A percentile compares a stretch with the other conserved stretches of the same genome.
Conservation (phyloP, 1,284 basidiomycete genomes). For the Malassezia nana region DNA sequence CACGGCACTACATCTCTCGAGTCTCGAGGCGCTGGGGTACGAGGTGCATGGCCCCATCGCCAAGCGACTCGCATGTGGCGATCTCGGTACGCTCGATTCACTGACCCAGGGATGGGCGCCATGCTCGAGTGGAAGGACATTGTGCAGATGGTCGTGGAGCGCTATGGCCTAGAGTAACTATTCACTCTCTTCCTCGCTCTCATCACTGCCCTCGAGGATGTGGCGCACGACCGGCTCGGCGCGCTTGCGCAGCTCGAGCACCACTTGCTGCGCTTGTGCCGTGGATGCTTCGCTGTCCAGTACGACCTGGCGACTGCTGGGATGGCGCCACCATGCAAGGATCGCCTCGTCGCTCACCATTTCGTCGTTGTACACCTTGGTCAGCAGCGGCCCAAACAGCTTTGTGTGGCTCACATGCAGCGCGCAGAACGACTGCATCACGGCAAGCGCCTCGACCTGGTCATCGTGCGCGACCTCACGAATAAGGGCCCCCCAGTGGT, state of each 20-base stretch:
- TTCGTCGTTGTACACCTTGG: slow-evolving; percentile 50
- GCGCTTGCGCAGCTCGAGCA: slow-evolving; percentile 44
- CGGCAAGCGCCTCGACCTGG: slow-evolving; percentile 46
- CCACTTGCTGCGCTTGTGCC: slow-evolving; percentile 29
- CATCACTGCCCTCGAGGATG: slow-evolving; percentile 46
- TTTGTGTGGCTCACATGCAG: slow-evolving; percentile 18
- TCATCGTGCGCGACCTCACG: slow-evolving; percentile 46
- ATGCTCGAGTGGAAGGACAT: slow-evolving; percentile 42
- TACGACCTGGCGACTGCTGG: slow-evolving; percentile 14
- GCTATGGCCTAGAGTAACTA: slow-evolving; percentile 8
- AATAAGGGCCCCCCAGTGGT: slow-evolving; percentile 49
- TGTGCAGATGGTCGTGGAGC: slow-evolving; percentile 20
- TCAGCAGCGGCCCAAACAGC: slow-evolving; percentile 49
- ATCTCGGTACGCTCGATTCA: slow-evolving; percentile 57
- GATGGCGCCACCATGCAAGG: slow-evolving; percentile 48
- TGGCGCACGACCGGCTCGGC: slow-evolving; percentile 49
- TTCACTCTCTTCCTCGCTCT: slow-evolving; percentile 31
- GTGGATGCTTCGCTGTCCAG: slow-evolving; percentile 13
- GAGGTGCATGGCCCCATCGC: slow-evolving; percentile 72
- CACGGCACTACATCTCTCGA: slow-evolving; percentile 66
- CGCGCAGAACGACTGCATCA: slow-evolving; percentile 40
- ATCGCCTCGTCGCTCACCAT: slow-evolving; percentile 50
- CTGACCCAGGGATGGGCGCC: slow-evolving; percentile 23
- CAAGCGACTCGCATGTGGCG: slow-evolving; percentile 81
- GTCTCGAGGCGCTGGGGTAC: slow-evolving; percentile 69